Base-by-base conservation (phyloP, 2,329 filamentous ascomycete genomes). In the Chrysosphaeria jannelii region DNA sequence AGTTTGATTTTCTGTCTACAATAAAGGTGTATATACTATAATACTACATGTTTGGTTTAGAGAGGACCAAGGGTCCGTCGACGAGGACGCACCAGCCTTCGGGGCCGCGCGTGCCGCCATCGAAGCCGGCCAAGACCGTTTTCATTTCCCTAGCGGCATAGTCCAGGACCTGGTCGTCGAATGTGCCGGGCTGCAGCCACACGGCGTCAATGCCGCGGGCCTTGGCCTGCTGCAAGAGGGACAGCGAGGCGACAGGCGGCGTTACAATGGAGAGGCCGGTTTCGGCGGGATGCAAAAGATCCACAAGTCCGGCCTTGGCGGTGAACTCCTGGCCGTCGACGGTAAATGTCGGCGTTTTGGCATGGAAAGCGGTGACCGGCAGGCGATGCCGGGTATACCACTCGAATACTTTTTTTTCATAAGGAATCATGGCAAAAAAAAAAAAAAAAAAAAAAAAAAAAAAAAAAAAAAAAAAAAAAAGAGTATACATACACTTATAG, bases 161-260 rank as follows among this genome's bases (percentile, higher is more conserved):
- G 19, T 55, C 47, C 30, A 90, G 39, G 12, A 76, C 69, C 27
- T 63, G 60, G 24, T 71, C 60, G 39, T 90, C 65, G 39, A 71
- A 93, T 10, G 64, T 79, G 1, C 81, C 85, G 0, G 85, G 85
- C 46, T 93, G 85, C 32, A 93, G 47, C 71, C 75, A 90, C 5
- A 90, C 65, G 13, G 72, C 57, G 10, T 60, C 55, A 21, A 89
- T 48, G 3, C 78, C 67, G 8, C 70, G 51, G 26, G 57, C 50
- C 42, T 66, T 71, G 0, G 81, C 85, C 42, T 89, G 71, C 30
- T 64, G 51, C 19, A 93, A 49, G 6, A 88, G 50, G 35, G 63
- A 47, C 28, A 67, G 54, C 1, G 85, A 90, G 14, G 74, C 63
- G 3, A 53, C 44, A 0, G 85, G 81, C 3, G 75, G 75, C 8